These are phyloP conservation scores for Rhodotorula toruloides DNA, from an alignment of 768 basidiomycete species.

Conservation along the genomic window DNA sequence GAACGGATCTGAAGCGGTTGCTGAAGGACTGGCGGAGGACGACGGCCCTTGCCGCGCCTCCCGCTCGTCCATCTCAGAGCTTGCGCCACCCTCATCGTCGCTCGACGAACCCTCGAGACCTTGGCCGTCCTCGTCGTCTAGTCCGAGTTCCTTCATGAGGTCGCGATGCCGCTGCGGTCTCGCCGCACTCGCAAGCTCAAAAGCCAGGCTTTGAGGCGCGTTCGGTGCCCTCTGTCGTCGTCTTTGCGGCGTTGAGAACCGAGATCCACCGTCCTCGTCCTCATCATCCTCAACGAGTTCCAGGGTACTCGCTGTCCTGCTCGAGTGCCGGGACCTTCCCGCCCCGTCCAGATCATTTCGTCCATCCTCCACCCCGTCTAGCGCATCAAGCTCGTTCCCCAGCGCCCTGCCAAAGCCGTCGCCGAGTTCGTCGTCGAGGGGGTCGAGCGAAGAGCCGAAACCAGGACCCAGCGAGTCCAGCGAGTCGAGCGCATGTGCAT, in stretches of 20 bases:
- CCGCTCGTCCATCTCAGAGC: not conserved
- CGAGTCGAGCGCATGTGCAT: not conserved
- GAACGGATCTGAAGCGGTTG: too few relatives aligned
- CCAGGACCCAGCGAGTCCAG: not conserved
- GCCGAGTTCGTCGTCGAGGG: not conserved
- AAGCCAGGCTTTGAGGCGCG: constrained; percentile 20
- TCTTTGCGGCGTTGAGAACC: too few relatives aligned
- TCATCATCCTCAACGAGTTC: not conserved
- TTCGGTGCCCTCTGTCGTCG: not conserved
- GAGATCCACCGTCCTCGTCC: not conserved
- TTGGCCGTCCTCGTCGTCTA: constrained; percentile 13
- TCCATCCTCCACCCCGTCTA: too few relatives aligned
- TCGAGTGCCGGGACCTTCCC: not conserved
- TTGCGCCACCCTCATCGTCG: not conserved
- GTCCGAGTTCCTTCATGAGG: constrained; percentile 26
- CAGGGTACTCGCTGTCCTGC: not conserved
- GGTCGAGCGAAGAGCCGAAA: constrained; percentile 4
- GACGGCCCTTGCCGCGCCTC: not conserved
- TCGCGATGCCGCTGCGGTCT: not conserved
- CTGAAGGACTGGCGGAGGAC: too few relatives aligned
- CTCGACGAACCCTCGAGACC: not conserved
- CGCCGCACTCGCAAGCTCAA: constrained; percentile 28
- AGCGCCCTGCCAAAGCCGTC: not conserved
- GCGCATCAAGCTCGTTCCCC: not conserved
- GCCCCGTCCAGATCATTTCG: not conserved